These are phyloP conservation scores for Fusarium annulatum DNA, from an alignment of 2,329 filamentous ascomycete species.

Conservation along the genomic window DNA sequence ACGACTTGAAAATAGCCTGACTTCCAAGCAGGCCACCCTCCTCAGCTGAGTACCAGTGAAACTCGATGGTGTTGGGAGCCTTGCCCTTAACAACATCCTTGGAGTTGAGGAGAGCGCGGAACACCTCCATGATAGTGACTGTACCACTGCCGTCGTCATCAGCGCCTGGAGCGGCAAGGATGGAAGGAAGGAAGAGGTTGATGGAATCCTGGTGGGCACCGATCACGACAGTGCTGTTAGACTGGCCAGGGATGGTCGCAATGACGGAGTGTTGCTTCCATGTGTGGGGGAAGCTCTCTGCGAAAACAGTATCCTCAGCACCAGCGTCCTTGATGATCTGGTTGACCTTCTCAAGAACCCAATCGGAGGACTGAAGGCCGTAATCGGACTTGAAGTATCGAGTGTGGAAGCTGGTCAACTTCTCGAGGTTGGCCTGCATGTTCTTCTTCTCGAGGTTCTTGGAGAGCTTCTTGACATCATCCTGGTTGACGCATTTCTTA, in stretches of 20 bases:
- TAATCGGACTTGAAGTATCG: constrained; percentile 84
- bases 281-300: constrained; percentile 79
- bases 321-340: constrained; percentile 77
- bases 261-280: constrained; percentile 95
- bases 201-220: constrained; percentile 96
- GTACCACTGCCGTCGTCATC: constrained; percentile 95
- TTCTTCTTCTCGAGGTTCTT: constrained; percentile 77
- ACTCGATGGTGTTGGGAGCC: constrained; percentile 88
- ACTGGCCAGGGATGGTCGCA: constrained; percentile 87
- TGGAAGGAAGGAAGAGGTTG: constrained; percentile 87
- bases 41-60: constrained; percentile 95
- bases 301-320: constrained; percentile 74
- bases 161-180: constrained; percentile 89
- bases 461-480: constrained; percentile 74
- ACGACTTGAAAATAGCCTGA: constrained; percentile 87
- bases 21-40: constrained; percentile 89
- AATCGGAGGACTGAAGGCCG: constrained; percentile 86
- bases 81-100: constrained; percentile 76
- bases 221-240: constrained; percentile 86
- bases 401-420: constrained; percentile 82
- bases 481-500: constrained; percentile 70
- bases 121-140: constrained; percentile 92
- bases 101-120: constrained; percentile 83
- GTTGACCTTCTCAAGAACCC: constrained; percentile 82
- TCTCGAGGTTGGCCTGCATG: constrained; percentile 82